phyloP scores from a whole-genome alignment of 495 filamentous ascomycete species.

The Daldinia bambusicola region DNA sequence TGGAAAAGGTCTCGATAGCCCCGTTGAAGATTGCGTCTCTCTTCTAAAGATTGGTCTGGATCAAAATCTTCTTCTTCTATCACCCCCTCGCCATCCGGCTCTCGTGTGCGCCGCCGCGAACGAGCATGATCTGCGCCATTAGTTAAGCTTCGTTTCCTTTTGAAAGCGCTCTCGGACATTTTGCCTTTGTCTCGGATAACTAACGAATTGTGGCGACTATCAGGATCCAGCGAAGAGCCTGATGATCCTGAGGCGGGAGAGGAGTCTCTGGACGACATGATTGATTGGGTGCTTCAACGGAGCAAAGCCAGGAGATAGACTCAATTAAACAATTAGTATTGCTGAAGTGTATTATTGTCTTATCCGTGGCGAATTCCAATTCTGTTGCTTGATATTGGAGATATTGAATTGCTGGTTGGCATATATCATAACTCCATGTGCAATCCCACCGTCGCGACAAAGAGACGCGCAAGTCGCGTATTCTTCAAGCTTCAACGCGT shows the following conservation, averaged over 20 bases:
- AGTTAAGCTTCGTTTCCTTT: slow-evolving; percentile 63
- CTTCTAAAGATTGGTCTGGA: slow-evolving; percentile 85
- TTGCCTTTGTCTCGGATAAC: slow-evolving; percentile 51
- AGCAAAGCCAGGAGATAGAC: background rate
- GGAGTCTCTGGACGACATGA: slow-evolving; percentile 45
- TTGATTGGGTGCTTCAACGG: slow-evolving; percentile 1
- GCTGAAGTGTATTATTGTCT: background rate
- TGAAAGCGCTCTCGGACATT: slow-evolving; percentile 51
- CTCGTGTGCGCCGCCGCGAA: slow-evolving; percentile 53
- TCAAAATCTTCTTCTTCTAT: slow-evolving; percentile 74
- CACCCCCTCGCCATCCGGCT: slow-evolving; percentile 51
- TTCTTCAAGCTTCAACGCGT: slow-evolving; percentile 22
- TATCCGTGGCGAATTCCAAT: background rate
- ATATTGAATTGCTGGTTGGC: background rate
- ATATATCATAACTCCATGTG: background rate
- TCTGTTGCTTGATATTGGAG: background rate
- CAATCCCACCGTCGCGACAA: slow-evolving; percentile 9
- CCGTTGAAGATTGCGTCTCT: slow-evolving; percentile 75
- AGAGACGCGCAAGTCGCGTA: slow-evolving; percentile 34
- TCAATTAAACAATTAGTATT: background rate
- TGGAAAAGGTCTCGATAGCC: slow-evolving; percentile 72
- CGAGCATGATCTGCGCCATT: slow-evolving; percentile 53
- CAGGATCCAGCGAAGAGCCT: slow-evolving; percentile 21
- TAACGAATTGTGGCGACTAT: slow-evolving; percentile 38
- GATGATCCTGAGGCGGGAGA: slow-evolving; percentile 33